Conservation (phyloP, 1,284 basidiomycete genomes). For the Rhodotorula sp. region DNA sequence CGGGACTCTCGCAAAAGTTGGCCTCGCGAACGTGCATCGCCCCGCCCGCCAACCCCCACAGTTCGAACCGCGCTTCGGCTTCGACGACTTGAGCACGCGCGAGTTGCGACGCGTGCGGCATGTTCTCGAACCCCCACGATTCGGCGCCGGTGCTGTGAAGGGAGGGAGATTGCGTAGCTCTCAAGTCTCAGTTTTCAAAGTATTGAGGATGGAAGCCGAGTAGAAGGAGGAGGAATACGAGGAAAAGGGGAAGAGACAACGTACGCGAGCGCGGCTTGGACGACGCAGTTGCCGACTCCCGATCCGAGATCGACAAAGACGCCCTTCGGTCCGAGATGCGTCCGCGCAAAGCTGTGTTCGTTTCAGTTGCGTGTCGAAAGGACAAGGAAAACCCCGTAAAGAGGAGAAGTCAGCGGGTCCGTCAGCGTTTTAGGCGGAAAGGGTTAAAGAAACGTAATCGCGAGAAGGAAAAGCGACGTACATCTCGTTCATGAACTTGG, state of each 20-base stretch:
- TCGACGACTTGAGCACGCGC: constrained; percentile 55
- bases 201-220: no score
- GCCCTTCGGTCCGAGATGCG: constrained; percentile 46
- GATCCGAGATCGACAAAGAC: constrained; percentile 57
- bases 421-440: not conserved
- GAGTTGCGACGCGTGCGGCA: constrained; percentile 54
- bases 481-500: constrained; percentile 51
- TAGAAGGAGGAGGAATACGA: no score
- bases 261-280: constrained; percentile 55
- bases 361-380: not conserved
- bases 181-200: no score
- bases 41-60: constrained; percentile 55
- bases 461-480: constrained; percentile 6
- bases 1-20: constrained; percentile 53
- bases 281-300: constrained; percentile 58
- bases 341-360: constrained; percentile 44
- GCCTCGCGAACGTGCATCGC: constrained; percentile 53
- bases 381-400: no score
- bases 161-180: no score
- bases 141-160: constrained; percentile 48
- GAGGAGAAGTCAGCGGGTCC: no score
- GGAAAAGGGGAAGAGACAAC: constrained; percentile 3
- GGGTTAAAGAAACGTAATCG: not conserved
- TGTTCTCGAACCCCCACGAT: constrained; percentile 56
- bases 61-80: constrained; percentile 53